These are phyloP conservation scores for Leccinellum luteum DNA, from an alignment of 768 basidiomycete genomes.

Conservation along the genomic window DNA sequence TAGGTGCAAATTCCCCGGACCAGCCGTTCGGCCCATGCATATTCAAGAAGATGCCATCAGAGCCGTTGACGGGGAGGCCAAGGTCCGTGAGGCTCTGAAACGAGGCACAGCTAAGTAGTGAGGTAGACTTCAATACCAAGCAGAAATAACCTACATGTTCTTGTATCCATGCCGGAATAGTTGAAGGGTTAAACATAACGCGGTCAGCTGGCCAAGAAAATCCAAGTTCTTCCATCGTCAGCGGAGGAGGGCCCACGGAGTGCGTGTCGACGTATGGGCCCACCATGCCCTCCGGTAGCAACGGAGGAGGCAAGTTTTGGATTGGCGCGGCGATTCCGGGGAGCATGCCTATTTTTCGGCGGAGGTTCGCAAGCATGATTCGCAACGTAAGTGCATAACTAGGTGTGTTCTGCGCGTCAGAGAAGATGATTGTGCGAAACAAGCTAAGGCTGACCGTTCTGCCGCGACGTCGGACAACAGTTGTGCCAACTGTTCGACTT, in stretches of 20 bases:
- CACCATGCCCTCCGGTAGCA: conserved; percentile 57
- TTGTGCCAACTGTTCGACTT: conserved; percentile 90
- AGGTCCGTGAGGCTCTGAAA: conserved; percentile 81
- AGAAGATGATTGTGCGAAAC: background rate
- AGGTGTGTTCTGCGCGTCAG: conserved; percentile 10
- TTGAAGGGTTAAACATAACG: conserved; percentile 70
- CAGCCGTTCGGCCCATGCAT: conserved; percentile 70
- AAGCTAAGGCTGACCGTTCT: conserved; percentile 56
- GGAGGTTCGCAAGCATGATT: conserved; percentile 90
- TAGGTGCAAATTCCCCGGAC: conserved; percentile 69
- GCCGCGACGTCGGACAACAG: conserved; percentile 91
- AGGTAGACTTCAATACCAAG: background rate
- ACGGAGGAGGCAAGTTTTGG: conserved; percentile 51
- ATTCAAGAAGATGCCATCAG: conserved; percentile 86
- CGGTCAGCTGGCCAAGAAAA: conserved; percentile 67
- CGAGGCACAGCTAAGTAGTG: background rate
- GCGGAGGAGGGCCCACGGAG: conserved; percentile 50
- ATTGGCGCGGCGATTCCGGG: conserved; percentile 47
- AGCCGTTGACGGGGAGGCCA: conserved; percentile 87
- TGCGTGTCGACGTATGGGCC: conserved; percentile 54
- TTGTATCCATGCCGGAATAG: conserved; percentile 89
- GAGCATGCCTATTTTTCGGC: conserved; percentile 77
- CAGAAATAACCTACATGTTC: conserved; percentile 63
- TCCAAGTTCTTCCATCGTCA: conserved; percentile 85
- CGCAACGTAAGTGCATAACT: conserved; percentile 89